These are phyloP conservation scores for Noccaea bulbosa DNA, from an alignment of 345 rosid species.

Conservation along the genomic window DNA sequence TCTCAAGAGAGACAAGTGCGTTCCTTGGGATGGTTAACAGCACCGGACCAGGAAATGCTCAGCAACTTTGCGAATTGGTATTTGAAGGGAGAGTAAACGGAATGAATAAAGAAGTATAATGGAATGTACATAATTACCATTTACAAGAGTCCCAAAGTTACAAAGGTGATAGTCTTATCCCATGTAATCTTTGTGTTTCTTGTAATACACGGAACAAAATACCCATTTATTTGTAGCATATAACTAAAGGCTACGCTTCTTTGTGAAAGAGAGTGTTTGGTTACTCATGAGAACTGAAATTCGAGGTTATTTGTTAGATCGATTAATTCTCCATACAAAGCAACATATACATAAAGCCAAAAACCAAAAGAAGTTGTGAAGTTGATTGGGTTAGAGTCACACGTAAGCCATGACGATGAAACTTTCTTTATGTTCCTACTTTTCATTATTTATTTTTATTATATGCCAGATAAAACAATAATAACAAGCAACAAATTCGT, in stretches of 20 bases:
- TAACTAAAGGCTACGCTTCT: background rate
- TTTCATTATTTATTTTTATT: no score
- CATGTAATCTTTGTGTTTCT: background rate
- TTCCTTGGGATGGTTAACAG: constrained; percentile 78
- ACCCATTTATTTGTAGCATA: background rate
- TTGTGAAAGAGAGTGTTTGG: background rate
- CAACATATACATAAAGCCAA: constrained; percentile 24
- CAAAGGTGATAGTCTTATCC: no score
- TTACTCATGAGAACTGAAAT: background rate
- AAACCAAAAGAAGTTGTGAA: background rate
- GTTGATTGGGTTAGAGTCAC: constrained; percentile 22
- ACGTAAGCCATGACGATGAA: constrained; percentile 43
- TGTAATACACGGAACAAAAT: constrained; percentile 11
- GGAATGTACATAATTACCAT: constrained; percentile 12
- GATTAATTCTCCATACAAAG: background rate
- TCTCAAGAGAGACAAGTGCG: constrained; percentile 58
- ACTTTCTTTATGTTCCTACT: constrained; percentile 14
- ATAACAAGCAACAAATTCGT: background rate
- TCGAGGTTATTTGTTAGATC: background rate
- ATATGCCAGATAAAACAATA: background rate
- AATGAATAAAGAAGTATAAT: background rate
- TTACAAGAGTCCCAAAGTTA: constrained; percentile 1
- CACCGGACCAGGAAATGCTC: constrained; percentile 75
- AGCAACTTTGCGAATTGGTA: constrained; percentile 65
- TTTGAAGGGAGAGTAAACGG: constrained; percentile 44